phyloP scores from a whole-genome alignment of 2,329 filamentous ascomycete species.

The Exophiala xenobiotica region DNA sequence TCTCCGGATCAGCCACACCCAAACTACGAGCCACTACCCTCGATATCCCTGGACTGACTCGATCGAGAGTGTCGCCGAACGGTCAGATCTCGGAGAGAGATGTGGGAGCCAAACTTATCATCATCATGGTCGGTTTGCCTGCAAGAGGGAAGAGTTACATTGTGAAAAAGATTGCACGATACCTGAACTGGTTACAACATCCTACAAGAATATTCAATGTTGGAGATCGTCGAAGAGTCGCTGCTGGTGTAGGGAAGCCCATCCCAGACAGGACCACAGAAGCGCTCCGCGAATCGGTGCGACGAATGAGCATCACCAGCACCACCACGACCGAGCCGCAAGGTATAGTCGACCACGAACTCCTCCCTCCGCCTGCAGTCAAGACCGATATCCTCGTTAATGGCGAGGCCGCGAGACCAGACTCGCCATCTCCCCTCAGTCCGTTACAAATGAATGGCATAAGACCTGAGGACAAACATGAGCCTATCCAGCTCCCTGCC shows the following conservation, averaged over 20 bases:
- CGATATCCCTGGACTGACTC: conserved; percentile 94
- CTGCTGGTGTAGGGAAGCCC: conserved; percentile 57
- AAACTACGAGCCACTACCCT: conserved; percentile 86
- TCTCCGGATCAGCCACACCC: conserved; percentile 75
- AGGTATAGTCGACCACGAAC: conserved; percentile 32
- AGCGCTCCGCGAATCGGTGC: conserved; percentile 45
- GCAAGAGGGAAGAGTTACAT: conserved; percentile 98
- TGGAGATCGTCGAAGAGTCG: conserved; percentile 81
- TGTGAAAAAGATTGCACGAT: conserved; percentile 94
- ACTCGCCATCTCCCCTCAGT: conserved; percentile 13
- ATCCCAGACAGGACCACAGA: conserved; percentile 37
- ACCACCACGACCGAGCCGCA: conserved; percentile 35
- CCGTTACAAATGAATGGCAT: conserved; percentile 21
- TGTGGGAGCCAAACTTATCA: conserved; percentile 93
- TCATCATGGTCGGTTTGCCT: conserved; percentile 96
- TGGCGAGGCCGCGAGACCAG: conserved; percentile 40
- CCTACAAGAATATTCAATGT: conserved; percentile 97
- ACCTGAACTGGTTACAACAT: conserved; percentile 96
- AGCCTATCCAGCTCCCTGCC: conserved; percentile 32
- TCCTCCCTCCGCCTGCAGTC: conserved; percentile 43
- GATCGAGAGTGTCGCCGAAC: conserved; percentile 92
- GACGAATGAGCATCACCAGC: conserved; percentile 45
- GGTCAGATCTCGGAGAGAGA: conserved; percentile 90
- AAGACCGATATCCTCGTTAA: conserved; percentile 60
- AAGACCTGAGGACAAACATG: conserved; percentile 5